A percentile compares a stretch with the other conserved stretches of the same genome.
These are phyloP conservation scores for Lanmaoa rubissima DNA, from an alignment of 768 basidiomycete species.

Conservation along the genomic window DNA sequence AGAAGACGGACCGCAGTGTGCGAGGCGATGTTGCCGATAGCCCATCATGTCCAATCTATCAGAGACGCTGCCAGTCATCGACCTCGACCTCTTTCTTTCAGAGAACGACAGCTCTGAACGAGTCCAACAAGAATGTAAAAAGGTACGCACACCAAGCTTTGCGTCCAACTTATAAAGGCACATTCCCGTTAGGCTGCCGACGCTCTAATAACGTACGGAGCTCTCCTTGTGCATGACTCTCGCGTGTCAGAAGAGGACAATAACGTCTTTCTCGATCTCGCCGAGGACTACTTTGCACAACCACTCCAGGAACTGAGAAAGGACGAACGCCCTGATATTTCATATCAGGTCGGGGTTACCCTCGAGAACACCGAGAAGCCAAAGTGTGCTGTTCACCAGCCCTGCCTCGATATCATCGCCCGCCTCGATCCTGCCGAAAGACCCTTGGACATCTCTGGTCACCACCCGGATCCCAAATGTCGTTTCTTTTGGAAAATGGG, in stretches of 20 bases:
- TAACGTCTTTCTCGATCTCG: constrained; percentile 74
- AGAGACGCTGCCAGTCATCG: constrained; percentile 64
- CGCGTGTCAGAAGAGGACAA: constrained; percentile 85
- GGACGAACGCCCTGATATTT: constrained; percentile 82
- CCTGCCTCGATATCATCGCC: constrained; percentile 79
- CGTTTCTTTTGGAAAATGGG: constrained; percentile 91
- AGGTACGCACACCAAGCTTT: constrained; percentile 38
- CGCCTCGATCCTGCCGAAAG: constrained; percentile 73
- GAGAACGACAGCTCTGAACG: constrained; percentile 43
- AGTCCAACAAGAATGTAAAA: constrained; percentile 61
- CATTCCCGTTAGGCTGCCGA: constrained; percentile 61
- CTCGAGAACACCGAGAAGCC: constrained; percentile 96
- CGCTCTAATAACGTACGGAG: constrained; percentile 81
- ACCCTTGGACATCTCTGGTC: constrained; percentile 79
- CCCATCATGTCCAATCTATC: constrained; percentile 41
- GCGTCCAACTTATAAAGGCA: neutral
- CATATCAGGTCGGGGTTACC: constrained; percentile 92
- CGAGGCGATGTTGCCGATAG: neutral
- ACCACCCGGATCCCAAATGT: constrained; percentile 91
- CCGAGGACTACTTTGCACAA: constrained; percentile 93
- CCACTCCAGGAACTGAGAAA: constrained; percentile 55
- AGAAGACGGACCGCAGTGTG: constrained; percentile 7
- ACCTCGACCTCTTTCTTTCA: constrained; percentile 70
- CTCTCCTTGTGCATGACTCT: constrained; percentile 81
- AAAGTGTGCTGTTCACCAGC: constrained; percentile 78